Evolutionary conservation across 78 protist species (phyloP).

Genomic region (Abeoforma whisleri): DNA sequence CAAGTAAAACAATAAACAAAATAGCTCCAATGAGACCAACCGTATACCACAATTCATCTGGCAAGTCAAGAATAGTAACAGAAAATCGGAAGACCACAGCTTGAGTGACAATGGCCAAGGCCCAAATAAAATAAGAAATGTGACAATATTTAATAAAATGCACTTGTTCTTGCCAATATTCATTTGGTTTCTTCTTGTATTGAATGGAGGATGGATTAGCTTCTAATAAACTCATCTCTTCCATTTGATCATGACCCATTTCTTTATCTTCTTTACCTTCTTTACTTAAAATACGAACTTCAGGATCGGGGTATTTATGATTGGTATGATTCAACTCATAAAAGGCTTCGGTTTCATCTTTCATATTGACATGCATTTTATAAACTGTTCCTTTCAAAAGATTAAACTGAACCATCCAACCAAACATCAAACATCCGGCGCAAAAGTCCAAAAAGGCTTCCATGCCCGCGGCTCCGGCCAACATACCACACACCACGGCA

Average conservation of each 20-base stretch:
- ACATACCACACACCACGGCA: conserved; percentile 27
- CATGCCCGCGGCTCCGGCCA: conserved; percentile 32
- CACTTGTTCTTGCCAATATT: neutral
- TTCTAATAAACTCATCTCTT: neutral
- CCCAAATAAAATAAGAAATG: conserved; percentile 22
- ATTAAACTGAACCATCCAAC: neutral
- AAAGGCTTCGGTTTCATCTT: neutral
- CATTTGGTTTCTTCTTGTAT: neutral
- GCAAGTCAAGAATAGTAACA: neutral
- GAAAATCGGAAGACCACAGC: neutral
- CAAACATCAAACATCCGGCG: conserved; percentile 22
- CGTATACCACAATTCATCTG: neutral
- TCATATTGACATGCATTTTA: conserved; percentile 8
- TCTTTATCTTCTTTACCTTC: too few relatives aligned
- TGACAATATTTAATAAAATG: conserved; percentile 22
- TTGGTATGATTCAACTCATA: neutral
- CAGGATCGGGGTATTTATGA: neutral
- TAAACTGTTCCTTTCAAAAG: conserved; percentile 3
- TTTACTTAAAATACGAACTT: neutral
- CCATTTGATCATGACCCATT: neutral
- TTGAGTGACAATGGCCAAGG: neutral
- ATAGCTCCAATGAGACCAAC: conserved; percentile 13
- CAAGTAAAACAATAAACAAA: neutral
- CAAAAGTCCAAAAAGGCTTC: conserved; percentile 20
- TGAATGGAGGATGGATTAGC: conserved; percentile 2